These are phyloP conservation scores for Termitomyces titanicus DNA, from an alignment of 768 basidiomycete species.

Conservation along the genomic window DNA sequence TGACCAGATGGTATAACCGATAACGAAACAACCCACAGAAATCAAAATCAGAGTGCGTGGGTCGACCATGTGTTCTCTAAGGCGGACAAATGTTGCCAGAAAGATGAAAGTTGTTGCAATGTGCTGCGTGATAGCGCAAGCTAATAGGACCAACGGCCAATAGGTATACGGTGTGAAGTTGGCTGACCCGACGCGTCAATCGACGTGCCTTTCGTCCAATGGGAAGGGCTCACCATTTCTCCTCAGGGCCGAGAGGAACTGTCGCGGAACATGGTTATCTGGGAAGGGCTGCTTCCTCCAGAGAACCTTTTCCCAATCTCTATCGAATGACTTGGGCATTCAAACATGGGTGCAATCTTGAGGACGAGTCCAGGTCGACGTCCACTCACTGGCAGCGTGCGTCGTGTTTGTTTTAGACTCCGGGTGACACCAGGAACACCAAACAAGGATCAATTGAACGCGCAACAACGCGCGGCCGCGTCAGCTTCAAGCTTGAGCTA, in stretches of 20 bases:
- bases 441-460: constrained; percentile 33
- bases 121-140: constrained; percentile 82
- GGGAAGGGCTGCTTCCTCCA: constrained; percentile 75
- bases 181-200: constrained; percentile 39
- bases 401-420: constrained; percentile 6
- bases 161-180: constrained; percentile 81
- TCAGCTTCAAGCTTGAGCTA: constrained; percentile 31
- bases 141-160: constrained; percentile 63
- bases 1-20: constrained; percentile 65
- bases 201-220: constrained; percentile 4
- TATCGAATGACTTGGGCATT: constrained; percentile 12
- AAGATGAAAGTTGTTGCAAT: constrained; percentile 79
- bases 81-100: constrained; percentile 70
- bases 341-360: constrained; percentile 10
- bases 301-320: constrained; percentile 67
- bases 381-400: no score
- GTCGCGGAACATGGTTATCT: constrained; percentile 81
- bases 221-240: constrained; percentile 62
- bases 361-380: neutral
- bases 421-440: constrained; percentile 10
- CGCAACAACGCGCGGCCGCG: constrained; percentile 40
- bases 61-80: constrained; percentile 62
- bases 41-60: constrained; percentile 66
- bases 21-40: constrained; percentile 55
- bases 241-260: constrained; percentile 76